Percentiles rank a stretch among this genome's conserved stretches.
phyloP scores from a whole-genome alignment of 441 rosid species.

The Isatis lusitanica region DNA sequence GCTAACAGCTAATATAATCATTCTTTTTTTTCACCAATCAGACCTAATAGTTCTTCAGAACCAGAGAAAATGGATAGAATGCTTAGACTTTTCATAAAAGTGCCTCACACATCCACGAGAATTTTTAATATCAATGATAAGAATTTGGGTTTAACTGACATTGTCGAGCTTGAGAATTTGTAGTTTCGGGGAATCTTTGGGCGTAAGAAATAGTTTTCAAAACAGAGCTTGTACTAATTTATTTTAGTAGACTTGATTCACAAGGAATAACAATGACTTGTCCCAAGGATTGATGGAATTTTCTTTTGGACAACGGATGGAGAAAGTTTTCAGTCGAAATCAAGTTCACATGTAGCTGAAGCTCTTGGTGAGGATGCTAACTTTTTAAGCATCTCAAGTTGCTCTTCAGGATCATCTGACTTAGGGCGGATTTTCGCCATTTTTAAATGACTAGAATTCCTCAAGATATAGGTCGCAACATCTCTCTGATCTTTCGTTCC shows the following conservation, averaged over 20 bases:
- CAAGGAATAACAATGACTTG: background rate
- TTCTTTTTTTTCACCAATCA: no score
- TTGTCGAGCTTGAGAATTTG: no score
- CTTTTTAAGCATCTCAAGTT: constrained; percentile 11
- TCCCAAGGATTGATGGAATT: no score
- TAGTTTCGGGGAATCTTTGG: no score
- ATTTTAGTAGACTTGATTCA: background rate
- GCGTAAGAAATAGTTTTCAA: background rate
- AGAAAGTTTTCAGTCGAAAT: background rate
- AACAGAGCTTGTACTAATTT: background rate
- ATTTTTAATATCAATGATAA: no score
- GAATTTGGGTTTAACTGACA: no score
- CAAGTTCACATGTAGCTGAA: constrained; percentile 4
- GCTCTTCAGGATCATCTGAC: background rate
- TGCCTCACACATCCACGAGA: no score
- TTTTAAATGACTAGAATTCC: background rate
- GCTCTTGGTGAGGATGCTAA: constrained; percentile 3
- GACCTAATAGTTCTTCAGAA: no score
- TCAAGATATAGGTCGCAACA: background rate
- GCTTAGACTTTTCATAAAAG: no score
- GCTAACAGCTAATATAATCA: no score
- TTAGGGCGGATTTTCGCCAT: background rate
- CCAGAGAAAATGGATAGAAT: no score
- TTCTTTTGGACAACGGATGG: background rate
- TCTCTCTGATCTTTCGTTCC: background rate